Base-by-base conservation (phyloP, 2,329 filamentous ascomycete species). In the Verticillium albo-atrum region DNA sequence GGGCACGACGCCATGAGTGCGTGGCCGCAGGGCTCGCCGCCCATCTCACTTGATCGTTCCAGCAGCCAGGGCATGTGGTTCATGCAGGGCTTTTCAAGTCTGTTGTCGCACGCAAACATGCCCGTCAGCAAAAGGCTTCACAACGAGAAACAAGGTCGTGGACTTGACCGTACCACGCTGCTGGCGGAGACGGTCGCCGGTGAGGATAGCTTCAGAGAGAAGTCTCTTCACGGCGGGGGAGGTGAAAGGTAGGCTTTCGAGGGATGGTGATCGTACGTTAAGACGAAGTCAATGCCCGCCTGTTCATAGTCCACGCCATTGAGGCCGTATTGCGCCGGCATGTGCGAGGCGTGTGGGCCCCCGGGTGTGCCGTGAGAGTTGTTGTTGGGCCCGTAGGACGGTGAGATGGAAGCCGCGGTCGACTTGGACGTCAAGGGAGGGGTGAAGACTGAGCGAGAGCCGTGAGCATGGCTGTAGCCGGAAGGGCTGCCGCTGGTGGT, bases 1-100 rank as follows among this genome's bases (percentile, higher is more conserved):
- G 94, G 93, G 70, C 91, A 96, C 17, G 90, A 90, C 17, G 91
- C 90, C 94, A 98, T 98, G 65, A 98, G 80, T 4, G 91, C 93
- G 73, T 99, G 95, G 47, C 94, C 95, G 64, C 90, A 94, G 50
- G 90, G 81, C 60, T 89, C 85, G 65, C 83, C 83, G 64, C 89
- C 88, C 57, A 83, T 78, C 58, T 86, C 79, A 66, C 71, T 76
- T 58, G 79, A 75, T 66, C 81, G 77, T 68, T 86, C 87, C 66
- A 93, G 79, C 62, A 96, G 81, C 75, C 88, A 91, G 67, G 92
- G 90, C 76, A 94, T 83, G 75, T 97, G 92, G 67, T 92, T 87
- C 85, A 96, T 96, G 80, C 95, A 98, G 57, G 93, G 91, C 72
- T 89, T 90, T 79, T 97, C 93, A 74, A 96, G 89, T 71, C 83